Conservation (phyloP, 2,329 filamentous ascomycete species). For the Aspergillus melleus region DNA sequence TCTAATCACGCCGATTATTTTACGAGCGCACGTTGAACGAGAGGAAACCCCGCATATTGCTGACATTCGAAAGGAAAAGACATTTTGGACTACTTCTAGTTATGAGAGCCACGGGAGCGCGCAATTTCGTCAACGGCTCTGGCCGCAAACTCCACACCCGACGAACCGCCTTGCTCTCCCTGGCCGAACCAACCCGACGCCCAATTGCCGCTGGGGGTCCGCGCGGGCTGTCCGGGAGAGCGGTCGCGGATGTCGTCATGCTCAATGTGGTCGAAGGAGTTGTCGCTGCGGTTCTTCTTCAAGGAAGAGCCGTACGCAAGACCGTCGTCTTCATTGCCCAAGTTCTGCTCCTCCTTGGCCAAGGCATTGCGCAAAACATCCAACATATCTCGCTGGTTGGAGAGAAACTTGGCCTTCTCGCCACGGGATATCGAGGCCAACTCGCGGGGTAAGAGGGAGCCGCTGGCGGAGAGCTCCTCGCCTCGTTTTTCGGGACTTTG, state of each 20-base stretch:
- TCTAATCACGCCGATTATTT: not conserved
- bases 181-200: slow-evolving; percentile 33
- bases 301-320: slow-evolving; percentile 50
- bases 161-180: slow-evolving; percentile 25
- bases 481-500: slow-evolving; percentile 42
- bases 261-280: slow-evolving; percentile 87
- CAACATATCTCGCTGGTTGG: slow-evolving; percentile 75
- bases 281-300: slow-evolving; percentile 80
- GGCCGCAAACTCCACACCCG: slow-evolving; percentile 31
- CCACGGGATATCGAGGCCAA: slow-evolving; percentile 61
- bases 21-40: not conserved
- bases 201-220: slow-evolving; percentile 28
- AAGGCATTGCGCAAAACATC: slow-evolving; percentile 73
- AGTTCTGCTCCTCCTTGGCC: slow-evolving; percentile 71
- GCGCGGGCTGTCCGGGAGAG: slow-evolving; percentile 11
- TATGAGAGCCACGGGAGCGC: slow-evolving; percentile 16
- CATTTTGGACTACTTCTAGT: not conserved
- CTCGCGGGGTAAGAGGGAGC: slow-evolving; percentile 68
- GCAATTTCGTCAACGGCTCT: slow-evolving; percentile 28
- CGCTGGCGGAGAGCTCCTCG: slow-evolving; percentile 57
- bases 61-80: not conserved
- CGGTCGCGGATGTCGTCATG: slow-evolving; percentile 59
- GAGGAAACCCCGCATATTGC: not conserved
- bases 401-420: slow-evolving; percentile 72
- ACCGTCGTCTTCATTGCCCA: slow-evolving; percentile 43